phyloP scores from a whole-genome alignment of 2,329 filamentous ascomycete species.

The Xylaria sp. region DNA sequence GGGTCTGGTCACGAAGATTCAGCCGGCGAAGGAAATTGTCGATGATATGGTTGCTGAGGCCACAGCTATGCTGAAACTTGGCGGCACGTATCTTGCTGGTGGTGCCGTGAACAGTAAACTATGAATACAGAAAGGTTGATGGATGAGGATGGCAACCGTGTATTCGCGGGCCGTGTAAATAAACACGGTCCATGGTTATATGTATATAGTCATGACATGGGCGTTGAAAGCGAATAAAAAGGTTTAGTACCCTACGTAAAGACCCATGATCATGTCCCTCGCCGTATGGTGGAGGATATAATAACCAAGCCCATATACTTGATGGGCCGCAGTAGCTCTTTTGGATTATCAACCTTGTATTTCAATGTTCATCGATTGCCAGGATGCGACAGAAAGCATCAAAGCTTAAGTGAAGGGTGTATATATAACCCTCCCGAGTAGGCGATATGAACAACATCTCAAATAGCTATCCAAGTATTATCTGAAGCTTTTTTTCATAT shows the following conservation, averaged over 20 bases:
- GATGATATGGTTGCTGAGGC: slow-evolving; percentile 88
- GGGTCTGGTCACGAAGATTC: slow-evolving; percentile 77
- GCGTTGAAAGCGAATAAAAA: not conserved
- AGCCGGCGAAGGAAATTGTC: slow-evolving; percentile 87
- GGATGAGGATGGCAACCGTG: not conserved
- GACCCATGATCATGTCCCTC: not conserved
- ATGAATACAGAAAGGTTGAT: slow-evolving; percentile 42
- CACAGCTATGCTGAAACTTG: slow-evolving; percentile 72
- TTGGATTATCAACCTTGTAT: not conserved
- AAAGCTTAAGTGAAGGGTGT: too few relatives aligned
- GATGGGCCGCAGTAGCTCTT: not conserved
- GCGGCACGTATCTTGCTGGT: slow-evolving; percentile 65
- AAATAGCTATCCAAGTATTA: not conserved
- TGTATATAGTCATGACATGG: not conserved
- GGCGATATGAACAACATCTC: not conserved
- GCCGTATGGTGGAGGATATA: not conserved
- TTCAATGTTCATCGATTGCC: too few relatives aligned
- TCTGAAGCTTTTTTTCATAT: not conserved
- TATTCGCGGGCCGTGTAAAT: not conserved
- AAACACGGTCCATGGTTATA: not conserved
- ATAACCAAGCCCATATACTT: not conserved
- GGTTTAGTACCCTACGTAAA: not conserved
- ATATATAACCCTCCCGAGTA: too few relatives aligned
- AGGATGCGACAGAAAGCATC: not conserved
- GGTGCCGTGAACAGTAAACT: slow-evolving; percentile 55